Evolutionary conservation across 441 rosid genomes (phyloP), one percentile per base, ranked within the genome.

Genomic region (Erysimum cheiri): DNA sequence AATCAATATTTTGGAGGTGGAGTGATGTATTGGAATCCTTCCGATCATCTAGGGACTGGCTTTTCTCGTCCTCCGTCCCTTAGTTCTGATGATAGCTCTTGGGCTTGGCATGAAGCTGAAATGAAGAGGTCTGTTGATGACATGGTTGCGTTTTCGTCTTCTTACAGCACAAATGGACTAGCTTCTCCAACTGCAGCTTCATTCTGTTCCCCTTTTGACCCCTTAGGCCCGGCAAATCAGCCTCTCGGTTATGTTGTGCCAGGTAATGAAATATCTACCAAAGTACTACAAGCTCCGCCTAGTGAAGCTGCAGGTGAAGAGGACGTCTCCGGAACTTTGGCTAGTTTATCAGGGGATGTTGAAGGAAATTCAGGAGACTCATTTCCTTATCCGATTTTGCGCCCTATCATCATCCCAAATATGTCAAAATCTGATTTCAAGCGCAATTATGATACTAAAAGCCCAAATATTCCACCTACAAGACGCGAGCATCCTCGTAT

Each of bases 91-190:
- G 99, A 94, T 85, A 87, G 99, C 79, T 84, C 87, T 41, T 94
- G 98, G 97, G 91, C 99, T 78, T 87, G 93, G 94, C 96, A 76
- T 80, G 99, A 94, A 84, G 98, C 99, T 57, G 99, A 92, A 78
- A 88, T 94, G 85, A 94, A 84, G 78, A 88, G 97, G 73, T 79
- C 96, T 48, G 97, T 94, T 78, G 99, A 94, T 82, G 99, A 94
- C 77, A 85, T 94, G 99, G 97, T 92, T 82, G 96, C 98, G 15
- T 88, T 88, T 85, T 87, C 98, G 28, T 94, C 99, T 72, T 85
- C 99, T 54, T 95, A 95, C 73, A 88, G 91, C 75, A 85, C 98
- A 70, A 95, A 84, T 77, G 97, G 99, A 74, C 82, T 95, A 85
- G 79, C 98, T 75, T 95, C 98, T 70, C 99, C 99, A 58, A 90